phyloP scores from a whole-genome alignment of 495 filamentous ascomycete genomes.

The Penicillium steckii region DNA sequence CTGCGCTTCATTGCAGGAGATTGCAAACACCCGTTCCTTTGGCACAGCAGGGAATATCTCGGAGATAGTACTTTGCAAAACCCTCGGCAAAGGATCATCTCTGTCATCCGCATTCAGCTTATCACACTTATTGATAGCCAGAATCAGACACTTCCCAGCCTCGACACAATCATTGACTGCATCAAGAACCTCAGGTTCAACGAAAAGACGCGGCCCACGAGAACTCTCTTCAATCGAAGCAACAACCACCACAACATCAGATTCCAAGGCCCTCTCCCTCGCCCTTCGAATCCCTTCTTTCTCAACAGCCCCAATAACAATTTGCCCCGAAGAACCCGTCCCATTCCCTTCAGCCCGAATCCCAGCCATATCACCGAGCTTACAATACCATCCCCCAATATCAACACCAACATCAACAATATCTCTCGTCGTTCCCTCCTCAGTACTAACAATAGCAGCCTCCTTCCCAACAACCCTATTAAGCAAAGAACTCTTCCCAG shows the following conservation, averaged over 20 bases:
- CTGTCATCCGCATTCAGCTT: slow-evolving; percentile 30
- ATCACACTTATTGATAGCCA: slow-evolving; percentile 86
- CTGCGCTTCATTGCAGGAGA: slow-evolving; percentile 64
- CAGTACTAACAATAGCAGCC: slow-evolving; percentile 88
- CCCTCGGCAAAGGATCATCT: slow-evolving; percentile 11
- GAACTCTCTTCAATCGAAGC: slow-evolving; percentile 59
- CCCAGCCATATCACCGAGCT: slow-evolving; percentile 90
- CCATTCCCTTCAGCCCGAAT: slow-evolving; percentile 51
- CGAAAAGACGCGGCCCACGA: slow-evolving; percentile 32
- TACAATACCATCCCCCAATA: slow-evolving; percentile 82
- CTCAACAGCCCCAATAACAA: slow-evolving; percentile 71
- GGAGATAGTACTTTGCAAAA: slow-evolving; percentile 20
- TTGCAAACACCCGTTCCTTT: slow-evolving; percentile 51
- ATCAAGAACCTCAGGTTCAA: slow-evolving; percentile 59
- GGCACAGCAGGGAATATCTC: slow-evolving; percentile 39
- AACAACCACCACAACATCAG: slow-evolving; percentile 84
- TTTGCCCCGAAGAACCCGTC: slow-evolving; percentile 1
- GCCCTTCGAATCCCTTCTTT: slow-evolving; percentile 89
- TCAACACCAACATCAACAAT: slow-evolving; percentile 92
- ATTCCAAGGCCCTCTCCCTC: slow-evolving; percentile 73
- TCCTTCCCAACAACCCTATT: slow-evolving; percentile 91
- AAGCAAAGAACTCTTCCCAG: slow-evolving; percentile 90
- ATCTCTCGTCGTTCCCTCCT: slow-evolving; percentile 91
- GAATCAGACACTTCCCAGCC: slow-evolving; percentile 58
- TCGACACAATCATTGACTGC: slow-evolving; percentile 55